Percentiles rank a stretch among this genome's conserved stretches.
phyloP scores from a whole-genome alignment of 2,329 filamentous ascomycete species.

The Fusarium citri region DNA sequence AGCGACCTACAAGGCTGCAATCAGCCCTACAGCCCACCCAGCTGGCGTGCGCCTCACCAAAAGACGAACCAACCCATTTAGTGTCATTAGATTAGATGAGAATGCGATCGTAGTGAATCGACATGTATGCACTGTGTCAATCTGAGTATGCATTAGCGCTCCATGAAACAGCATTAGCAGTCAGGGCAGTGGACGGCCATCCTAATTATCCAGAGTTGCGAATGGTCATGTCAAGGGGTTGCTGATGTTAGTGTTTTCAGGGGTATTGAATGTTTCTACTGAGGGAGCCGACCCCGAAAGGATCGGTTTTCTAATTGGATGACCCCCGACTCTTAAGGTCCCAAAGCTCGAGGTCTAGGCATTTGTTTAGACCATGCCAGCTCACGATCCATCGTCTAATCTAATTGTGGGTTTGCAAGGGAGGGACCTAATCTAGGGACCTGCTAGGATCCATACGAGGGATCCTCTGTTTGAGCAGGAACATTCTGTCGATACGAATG shows the following conservation, averaged over 20 bases:
- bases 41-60: background rate
- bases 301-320: constrained; percentile 15
- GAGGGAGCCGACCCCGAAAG: constrained; percentile 10
- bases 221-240: constrained; percentile 10
- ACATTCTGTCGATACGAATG: background rate
- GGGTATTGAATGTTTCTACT: constrained; percentile 10
- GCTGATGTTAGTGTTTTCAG: constrained; percentile 11
- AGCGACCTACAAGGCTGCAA: constrained; percentile 1
- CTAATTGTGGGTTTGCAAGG: constrained; percentile 22
- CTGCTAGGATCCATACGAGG: constrained; percentile 7
- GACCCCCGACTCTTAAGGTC: constrained; percentile 4
- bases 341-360: constrained; percentile 7
- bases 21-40: constrained; percentile 43
- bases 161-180: background rate
- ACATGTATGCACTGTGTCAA: background rate
- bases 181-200: background rate
- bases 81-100: background rate
- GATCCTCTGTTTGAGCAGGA: background rate
- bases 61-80: background rate
- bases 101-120: background rate
- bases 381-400: constrained; percentile 31
- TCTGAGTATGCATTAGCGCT: background rate
- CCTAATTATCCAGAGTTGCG: background rate
- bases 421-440: constrained; percentile 6
- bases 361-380: constrained; percentile 31